Base-by-base conservation (phyloP, 768 basidiomycete genomes). In the Phlebiopsis gigantea region DNA sequence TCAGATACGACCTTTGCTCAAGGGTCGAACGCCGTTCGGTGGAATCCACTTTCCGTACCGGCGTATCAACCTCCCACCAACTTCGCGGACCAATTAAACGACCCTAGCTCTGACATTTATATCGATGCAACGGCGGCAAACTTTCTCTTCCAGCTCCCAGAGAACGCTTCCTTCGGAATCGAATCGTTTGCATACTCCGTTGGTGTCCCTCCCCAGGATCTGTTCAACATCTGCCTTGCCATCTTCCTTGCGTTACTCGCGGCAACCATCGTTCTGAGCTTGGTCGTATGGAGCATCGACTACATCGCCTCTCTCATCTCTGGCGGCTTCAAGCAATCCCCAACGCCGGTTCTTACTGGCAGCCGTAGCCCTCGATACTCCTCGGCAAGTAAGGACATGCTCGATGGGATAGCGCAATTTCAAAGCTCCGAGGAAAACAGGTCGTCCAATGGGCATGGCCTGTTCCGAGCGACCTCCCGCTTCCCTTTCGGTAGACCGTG, bases 161-260 rank as follows among this genome's bases (percentile, higher is more conserved):
- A 72, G 12, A 76, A 84, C 62, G 73, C 79, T 6, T 78, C 85
- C 0, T 63, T 74, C 7, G 96, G 96, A 2, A 84, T 99, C 45
- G 75, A 82, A 15, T 86, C 89, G 1, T 95, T 95, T 67, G 90
- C 94, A 1, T 87, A 85, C 66, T 79, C 90, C 12, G 73, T 96
- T 42, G 97, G 96, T 28, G 67, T 98, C 4, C 82, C 84, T 12
- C 88, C 90, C 1, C 78, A 84, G 65, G 89, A 97, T 66, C 77
- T 94, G 46, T 92, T 97, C 65, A 80, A 81, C 21, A 84, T 87
- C 51, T 93, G 90, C 69, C 73, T 94, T n/a, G 74, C 83, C 39
- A 72, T 98, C 53, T 96, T 97, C 74, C 79, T 97, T 49, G 78
- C 81, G 19, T 85, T 97, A 61, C 71, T 89, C 28, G 90, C 81